Percentiles rank a stretch among this genome's conserved stretches.
Evolutionary conservation across 257 asterid genomes (phyloP).

Genomic region (Lycium barbarum): DNA sequence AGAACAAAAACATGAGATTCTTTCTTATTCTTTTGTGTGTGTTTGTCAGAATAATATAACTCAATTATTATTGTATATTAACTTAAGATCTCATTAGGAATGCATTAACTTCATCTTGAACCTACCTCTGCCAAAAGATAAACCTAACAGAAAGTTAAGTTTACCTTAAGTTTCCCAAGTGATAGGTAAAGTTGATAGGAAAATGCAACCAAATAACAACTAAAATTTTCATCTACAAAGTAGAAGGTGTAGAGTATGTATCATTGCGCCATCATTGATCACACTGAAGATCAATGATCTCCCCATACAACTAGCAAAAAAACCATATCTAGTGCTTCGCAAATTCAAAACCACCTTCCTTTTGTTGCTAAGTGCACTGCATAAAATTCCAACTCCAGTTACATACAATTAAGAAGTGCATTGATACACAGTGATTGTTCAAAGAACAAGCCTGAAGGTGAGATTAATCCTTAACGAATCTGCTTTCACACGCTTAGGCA

Average conservation of each 20-base stretch:
- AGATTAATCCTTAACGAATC: constrained; percentile 74
- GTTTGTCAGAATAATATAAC: too few relatives aligned
- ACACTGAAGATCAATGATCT: background rate
- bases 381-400: background rate
- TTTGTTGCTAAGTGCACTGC: background rate
- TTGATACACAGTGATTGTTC: constrained; percentile 8
- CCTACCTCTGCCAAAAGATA: too few relatives aligned
- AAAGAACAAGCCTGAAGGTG: constrained; percentile 72
- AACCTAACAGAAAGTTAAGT: too few relatives aligned
- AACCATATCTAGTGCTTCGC: background rate
- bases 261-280: background rate
- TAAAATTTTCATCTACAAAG: background rate
- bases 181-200: too few relatives aligned
- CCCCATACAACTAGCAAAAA: background rate
- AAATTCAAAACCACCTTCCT: background rate
- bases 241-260: background rate
- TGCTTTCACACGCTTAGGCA: constrained; percentile 89
- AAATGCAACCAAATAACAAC: background rate
- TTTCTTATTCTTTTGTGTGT: too few relatives aligned
- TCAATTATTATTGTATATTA: too few relatives aligned
- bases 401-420: background rate
- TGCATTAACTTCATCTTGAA: too few relatives aligned
- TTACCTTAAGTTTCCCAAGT: too few relatives aligned
- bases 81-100: too few relatives aligned
- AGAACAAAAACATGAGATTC: too few relatives aligned